These are phyloP conservation scores for Fraxinus albicans DNA, from an alignment of 305 asterid species.

Conservation along the genomic window DNA sequence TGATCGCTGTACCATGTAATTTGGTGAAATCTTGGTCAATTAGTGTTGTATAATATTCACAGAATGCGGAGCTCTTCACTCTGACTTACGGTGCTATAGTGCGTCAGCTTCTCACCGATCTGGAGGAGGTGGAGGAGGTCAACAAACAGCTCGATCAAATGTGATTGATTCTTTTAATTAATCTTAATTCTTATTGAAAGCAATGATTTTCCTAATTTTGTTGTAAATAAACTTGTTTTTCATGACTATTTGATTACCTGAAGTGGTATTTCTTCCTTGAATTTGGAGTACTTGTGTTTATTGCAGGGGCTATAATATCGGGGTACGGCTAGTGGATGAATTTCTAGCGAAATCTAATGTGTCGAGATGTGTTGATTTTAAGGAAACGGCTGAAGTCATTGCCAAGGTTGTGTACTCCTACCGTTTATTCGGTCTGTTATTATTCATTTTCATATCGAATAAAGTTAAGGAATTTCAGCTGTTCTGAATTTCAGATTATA, in stretches of 20 bases:
- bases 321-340: constrained; percentile 82
- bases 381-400: constrained; percentile 93
- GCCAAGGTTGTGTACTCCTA: constrained; percentile 61
- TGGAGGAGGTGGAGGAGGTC: constrained; percentile 98
- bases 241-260: not conserved
- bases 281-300: constrained; percentile 7
- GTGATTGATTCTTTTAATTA: constrained; percentile 26
- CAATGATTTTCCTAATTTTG: constrained; percentile 1
- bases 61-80: constrained; percentile 95
- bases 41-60: not conserved
- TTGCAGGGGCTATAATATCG: constrained; percentile 90
- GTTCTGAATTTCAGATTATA: not conserved
- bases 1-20: not conserved
- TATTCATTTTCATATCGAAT: constrained; percentile 9
- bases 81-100: constrained; percentile 91
- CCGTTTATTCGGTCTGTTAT: constrained; percentile 10
- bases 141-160: constrained; percentile 96
- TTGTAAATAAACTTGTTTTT: not conserved
- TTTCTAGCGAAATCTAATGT: constrained; percentile 91
- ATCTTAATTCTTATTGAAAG: not conserved
- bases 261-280: not conserved
- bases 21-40: not conserved
- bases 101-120: constrained; percentile 94
- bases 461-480: not conserved
- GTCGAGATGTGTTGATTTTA: constrained; percentile 85